Evolutionary conservation across 2,329 filamentous ascomycete genomes (phyloP).

Genomic region (Coleophoma eucalyptorum): DNA sequence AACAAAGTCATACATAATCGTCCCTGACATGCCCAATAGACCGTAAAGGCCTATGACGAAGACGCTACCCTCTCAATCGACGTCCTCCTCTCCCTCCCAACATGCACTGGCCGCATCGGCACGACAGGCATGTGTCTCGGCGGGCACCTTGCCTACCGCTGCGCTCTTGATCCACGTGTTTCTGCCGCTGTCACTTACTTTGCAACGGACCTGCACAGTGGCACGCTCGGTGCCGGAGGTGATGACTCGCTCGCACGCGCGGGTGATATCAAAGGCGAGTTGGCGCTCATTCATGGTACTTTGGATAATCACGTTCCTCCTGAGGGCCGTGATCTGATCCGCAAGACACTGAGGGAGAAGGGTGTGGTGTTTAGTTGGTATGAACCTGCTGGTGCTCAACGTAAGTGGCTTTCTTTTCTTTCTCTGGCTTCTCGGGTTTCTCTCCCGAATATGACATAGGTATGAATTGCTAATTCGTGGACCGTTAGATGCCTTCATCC

Average conservation of each 20-base stretch:
- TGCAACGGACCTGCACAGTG: slow-evolving; percentile 83
- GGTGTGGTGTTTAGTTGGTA: slow-evolving; percentile 77
- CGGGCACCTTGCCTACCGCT: slow-evolving; percentile 75
- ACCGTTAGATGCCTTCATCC: slow-evolving; percentile 73
- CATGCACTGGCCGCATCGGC: slow-evolving; percentile 78
- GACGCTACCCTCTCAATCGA: slow-evolving; percentile 68
- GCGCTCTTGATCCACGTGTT: slow-evolving; percentile 72
- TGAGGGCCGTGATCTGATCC: slow-evolving; percentile 77
- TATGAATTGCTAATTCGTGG: not conserved
- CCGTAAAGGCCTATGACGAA: slow-evolving; percentile 80
- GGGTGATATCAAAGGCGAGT: slow-evolving; percentile 68
- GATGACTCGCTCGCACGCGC: slow-evolving; percentile 48
- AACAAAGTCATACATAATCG: slow-evolving; percentile 1
- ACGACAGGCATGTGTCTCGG: slow-evolving; percentile 90
- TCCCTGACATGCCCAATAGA: slow-evolving; percentile 40
- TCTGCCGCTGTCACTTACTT: slow-evolving; percentile 82
- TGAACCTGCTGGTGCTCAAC: slow-evolving; percentile 90
- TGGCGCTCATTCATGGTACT: slow-evolving; percentile 88
- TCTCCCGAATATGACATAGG: too few relatives aligned
- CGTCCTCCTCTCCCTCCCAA: slow-evolving; percentile 65
- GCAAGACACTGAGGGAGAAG: slow-evolving; percentile 73
- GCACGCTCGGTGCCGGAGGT: slow-evolving; percentile 63
- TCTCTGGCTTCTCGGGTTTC: too few relatives aligned
- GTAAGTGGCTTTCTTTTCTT: slow-evolving; percentile 34
- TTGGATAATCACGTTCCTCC: slow-evolving; percentile 87